A percentile compares a stretch with the other conserved stretches of the same genome.
Evolutionary conservation across 2,329 filamentous ascomycete genomes (phyloP).

Genomic region (Hypoxylon sp.): DNA sequence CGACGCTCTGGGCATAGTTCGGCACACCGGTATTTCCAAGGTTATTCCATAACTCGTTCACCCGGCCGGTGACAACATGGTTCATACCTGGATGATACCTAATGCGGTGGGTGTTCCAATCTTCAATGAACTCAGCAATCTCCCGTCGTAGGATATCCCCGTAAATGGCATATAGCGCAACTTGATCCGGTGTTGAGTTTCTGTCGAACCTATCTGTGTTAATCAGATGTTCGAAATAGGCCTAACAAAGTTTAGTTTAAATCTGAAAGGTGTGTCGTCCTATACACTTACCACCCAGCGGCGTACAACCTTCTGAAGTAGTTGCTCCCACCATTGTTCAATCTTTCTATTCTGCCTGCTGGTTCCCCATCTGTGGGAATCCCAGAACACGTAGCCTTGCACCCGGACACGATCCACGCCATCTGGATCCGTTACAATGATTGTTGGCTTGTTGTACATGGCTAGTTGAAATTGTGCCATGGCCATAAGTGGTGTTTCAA

Average conservation of each 20-base stretch:
- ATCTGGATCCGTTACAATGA: not conserved
- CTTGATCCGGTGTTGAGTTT: not conserved
- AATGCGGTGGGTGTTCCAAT: constrained; percentile 8
- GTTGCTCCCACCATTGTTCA: constrained; percentile 5
- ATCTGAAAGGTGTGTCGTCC: not conserved
- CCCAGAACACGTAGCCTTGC: not conserved
- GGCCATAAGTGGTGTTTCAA: not conserved
- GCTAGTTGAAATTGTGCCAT: not conserved
- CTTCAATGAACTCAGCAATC: constrained; percentile 1
- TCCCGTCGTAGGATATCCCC: constrained; percentile 3
- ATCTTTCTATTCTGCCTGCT: constrained; percentile 10
- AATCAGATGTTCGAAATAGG: not conserved
- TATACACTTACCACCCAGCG: constrained; percentile 5
- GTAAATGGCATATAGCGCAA: constrained; percentile 5
- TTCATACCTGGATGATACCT: constrained; percentile 5
- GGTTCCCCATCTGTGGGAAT: constrained; percentile 2
- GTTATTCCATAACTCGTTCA: constrained; percentile 8
- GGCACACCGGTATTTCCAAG: not conserved
- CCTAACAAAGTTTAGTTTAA: not conserved
- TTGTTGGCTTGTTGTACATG: constrained; percentile 1
- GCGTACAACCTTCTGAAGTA: constrained; percentile 4
- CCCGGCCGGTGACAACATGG: not conserved
- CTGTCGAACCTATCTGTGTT: constrained; percentile 8
- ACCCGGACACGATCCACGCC: not conserved
- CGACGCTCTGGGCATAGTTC: not conserved